Evolutionary conservation across 106 monocot genomes (phyloP).

Genomic region (Allium fistulosum): DNA sequence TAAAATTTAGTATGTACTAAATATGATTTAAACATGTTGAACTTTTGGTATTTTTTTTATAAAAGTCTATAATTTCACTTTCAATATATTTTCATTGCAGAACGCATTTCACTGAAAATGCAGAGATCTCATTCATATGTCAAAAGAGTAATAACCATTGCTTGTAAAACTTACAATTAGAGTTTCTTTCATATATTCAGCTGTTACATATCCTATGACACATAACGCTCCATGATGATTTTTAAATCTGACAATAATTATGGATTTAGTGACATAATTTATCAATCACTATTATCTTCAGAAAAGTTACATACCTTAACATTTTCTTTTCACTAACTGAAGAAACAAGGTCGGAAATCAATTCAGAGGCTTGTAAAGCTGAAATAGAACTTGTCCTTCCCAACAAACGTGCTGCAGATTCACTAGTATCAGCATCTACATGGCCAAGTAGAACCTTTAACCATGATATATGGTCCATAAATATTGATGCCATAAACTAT

Average conservation of each 20-base stretch:
- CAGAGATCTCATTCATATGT: too few species aligned
- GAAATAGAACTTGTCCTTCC: constrained; percentile 67
- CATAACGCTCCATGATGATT: constrained; percentile 75
- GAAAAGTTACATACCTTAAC: constrained; percentile 43
- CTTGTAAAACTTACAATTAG: constrained; percentile 39
- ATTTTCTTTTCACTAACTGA: constrained; percentile 20
- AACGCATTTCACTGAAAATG: too few species aligned
- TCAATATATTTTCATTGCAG: too few species aligned
- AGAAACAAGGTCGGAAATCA: constrained; percentile 48
- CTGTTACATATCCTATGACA: constrained; percentile 75
- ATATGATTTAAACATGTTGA: too few species aligned
- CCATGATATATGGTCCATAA: constrained; percentile 55
- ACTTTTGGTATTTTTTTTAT: too few species aligned
- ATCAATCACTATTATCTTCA: too few species aligned
- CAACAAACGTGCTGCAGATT: constrained; percentile 69
- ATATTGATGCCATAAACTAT: constrained; percentile 70
- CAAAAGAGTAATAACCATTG: too few species aligned
- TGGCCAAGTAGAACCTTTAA: constrained; percentile 64
- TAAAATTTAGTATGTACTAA: too few species aligned
- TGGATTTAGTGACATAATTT: too few species aligned
- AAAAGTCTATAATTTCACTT: too few species aligned
- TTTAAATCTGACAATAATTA: constrained; percentile 58
- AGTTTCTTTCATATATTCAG: constrained; percentile 61
- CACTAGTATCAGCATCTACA: constrained; percentile 78
- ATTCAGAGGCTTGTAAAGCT: constrained; percentile 27